Conservation (phyloP, 306 rosid genomes). For the Cajanus cajan region DNA sequence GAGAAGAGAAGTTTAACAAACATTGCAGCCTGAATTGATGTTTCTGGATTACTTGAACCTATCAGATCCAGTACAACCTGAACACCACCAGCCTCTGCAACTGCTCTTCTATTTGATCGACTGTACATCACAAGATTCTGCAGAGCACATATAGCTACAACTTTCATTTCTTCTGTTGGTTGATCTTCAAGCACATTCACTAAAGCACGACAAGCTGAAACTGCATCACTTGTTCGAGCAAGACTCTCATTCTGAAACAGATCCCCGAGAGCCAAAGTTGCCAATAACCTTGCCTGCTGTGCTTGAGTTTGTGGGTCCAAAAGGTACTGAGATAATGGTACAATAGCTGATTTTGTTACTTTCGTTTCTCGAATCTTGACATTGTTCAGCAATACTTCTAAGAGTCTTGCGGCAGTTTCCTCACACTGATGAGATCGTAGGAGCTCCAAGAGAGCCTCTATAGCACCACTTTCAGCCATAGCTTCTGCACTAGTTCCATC, state of each 20-base stretch:
- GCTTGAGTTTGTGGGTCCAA: conserved; percentile 99
- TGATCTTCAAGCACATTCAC: conserved; percentile 99
- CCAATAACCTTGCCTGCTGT: conserved; percentile 92
- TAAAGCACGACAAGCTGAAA: conserved; percentile 96
- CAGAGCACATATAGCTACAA: conserved; percentile 95
- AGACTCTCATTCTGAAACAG: conserved; percentile 92
- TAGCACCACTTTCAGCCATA: conserved; percentile 99
- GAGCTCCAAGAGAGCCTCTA: conserved; percentile 97
- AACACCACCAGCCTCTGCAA: conserved; percentile 99
- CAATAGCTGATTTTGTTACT: conserved; percentile 83
- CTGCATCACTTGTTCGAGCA: conserved; percentile 93
- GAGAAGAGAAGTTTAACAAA: conserved; percentile 95
- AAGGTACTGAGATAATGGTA: conserved; percentile 94
- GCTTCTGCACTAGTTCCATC: conserved; percentile 94
- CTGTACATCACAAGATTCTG: conserved; percentile 99
- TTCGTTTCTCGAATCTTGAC: conserved; percentile 94
- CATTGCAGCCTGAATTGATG: conserved; percentile 97
- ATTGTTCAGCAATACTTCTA: conserved; percentile 91
- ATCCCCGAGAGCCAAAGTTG: conserved; percentile 98
- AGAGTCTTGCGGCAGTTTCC: conserved; percentile 91
- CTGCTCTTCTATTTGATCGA: conserved; percentile 94
- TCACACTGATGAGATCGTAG: conserved; percentile 93
- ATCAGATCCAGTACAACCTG: conserved; percentile 96
- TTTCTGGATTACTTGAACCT: conserved; percentile 93
- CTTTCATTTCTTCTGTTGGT: conserved; percentile 99